Evolutionary conservation across 345 rosid genomes (phyloP), one percentile per base, ranked within the genome.

Genomic region (Hypericum androsaemum): DNA sequence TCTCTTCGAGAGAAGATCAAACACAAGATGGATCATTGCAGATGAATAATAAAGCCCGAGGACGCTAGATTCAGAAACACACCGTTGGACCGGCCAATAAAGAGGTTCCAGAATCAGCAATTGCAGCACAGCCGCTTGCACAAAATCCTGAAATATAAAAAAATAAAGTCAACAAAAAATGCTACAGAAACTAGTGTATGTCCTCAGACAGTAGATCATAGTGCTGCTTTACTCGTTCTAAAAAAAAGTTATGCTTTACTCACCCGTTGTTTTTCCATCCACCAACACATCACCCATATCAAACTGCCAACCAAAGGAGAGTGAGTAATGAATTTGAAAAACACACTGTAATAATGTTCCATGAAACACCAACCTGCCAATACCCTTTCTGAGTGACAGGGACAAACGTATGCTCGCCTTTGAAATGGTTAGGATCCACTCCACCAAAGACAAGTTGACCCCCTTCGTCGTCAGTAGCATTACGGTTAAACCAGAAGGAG

Each of bases 81-180:
- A 92, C 98, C 46, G 94, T 72, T 57, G 98, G 95, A 58, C 98
- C 98, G n/a, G 88, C 94, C 61, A 88, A 57, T 75, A 88, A 65
- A 61, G 98, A 88, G 43, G 98, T 92, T 68, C 98, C 98, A 68
- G 97, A 84, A 71, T 92, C 98, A 52, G 98, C 98, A 72, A 92
- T 88, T 10, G 97, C 97, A 7, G 94, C 67, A 69, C 98, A 92
- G 55, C 72, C 67, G 52, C 42, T 35, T 12, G 73, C 76, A 56
- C 95, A 86, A 66, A 61, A 72, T 67, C 95, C 98, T 88, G 79
- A 53, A 72, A 45, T 4, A 5, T 0, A n/a, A 7, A 28, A 47
- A 32, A 54, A 42, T 56, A 35, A 70, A 48, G 52, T 42, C 13
- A 36, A 7, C 39, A 60, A 17, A 56, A 40, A 48, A 35, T 12